Conservation (phyloP, 495 filamentous ascomycete genomes). For the Oleoguttula mirabilis region DNA sequence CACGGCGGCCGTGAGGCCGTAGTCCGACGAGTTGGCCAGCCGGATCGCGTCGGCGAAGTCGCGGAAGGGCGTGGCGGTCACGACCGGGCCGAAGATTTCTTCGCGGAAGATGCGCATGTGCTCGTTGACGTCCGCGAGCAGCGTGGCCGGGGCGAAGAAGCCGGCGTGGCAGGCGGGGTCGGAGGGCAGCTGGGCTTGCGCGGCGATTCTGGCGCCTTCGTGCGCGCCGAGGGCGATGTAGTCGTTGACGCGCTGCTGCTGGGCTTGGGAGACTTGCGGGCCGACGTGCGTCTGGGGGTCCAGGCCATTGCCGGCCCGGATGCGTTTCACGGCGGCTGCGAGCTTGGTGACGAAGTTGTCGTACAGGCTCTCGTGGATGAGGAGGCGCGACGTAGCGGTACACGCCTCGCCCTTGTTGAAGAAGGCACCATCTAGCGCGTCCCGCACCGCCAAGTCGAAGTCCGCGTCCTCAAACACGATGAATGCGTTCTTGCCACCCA, state of each 20-base stretch:
- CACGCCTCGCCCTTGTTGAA: conserved; percentile 11
- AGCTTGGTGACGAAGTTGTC: conserved; percentile 10
- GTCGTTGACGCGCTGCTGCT: conserved; percentile 3
- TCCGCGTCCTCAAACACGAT: conserved; percentile 17
- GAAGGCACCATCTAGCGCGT: conserved; percentile 3
- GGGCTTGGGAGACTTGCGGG: conserved; percentile 7
- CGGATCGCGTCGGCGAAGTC: conserved; percentile 39
- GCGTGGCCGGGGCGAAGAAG: conserved; percentile 35
- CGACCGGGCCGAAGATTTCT: conserved; percentile 44
- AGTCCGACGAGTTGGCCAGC: conserved; percentile 35
- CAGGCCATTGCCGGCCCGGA: conserved; percentile 3
- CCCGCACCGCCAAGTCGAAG: conserved; percentile 7
- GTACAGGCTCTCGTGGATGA: conserved; percentile 5
- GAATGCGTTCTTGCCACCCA: conserved; percentile 13
- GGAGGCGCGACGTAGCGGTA: conserved; percentile 3
- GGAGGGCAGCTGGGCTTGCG: neutral
- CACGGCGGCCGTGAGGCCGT: conserved; percentile 29
- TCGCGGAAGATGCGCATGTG: conserved; percentile 32
- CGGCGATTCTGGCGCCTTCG: neutral
- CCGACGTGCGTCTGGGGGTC: conserved; percentile 7
- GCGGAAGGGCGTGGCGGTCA: conserved; percentile 36
- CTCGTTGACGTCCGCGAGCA: conserved; percentile 33
- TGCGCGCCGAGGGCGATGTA: neutral
- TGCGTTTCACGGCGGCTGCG: conserved; percentile 2
- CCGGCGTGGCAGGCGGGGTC: conserved; percentile 15